These are phyloP conservation scores for Ilyonectria destructans DNA, from an alignment of 2,329 filamentous ascomycete species.

Conservation along the genomic window DNA sequence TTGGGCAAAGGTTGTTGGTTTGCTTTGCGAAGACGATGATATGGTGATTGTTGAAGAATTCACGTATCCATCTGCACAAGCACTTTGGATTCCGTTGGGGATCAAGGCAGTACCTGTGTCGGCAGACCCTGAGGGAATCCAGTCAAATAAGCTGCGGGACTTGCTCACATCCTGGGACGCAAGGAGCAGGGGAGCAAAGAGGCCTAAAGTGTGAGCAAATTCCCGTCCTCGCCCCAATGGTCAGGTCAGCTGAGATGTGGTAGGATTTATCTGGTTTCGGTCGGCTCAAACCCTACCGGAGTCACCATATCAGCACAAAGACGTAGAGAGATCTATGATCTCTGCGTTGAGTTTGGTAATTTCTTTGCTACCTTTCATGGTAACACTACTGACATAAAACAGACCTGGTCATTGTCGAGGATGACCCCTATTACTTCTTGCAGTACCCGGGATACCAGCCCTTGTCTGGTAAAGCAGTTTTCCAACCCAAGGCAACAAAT, in stretches of 20 bases:
- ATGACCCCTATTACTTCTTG: slow-evolving; percentile 49
- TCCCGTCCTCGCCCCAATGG: background rate
- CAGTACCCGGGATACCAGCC: slow-evolving; percentile 43
- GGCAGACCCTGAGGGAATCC: slow-evolving; percentile 50
- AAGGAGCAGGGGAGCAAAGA: slow-evolving; percentile 14
- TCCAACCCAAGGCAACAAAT: slow-evolving; percentile 10
- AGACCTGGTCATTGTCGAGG: slow-evolving; percentile 37
- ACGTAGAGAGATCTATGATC: slow-evolving; percentile 71
- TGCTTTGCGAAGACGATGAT: slow-evolving; percentile 51
- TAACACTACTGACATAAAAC: background rate
- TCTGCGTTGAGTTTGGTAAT: slow-evolving; percentile 52
- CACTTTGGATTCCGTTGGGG: slow-evolving; percentile 51
- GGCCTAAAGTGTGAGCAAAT: slow-evolving; percentile 38
- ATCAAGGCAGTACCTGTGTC: slow-evolving; percentile 45
- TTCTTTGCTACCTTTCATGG: background rate
- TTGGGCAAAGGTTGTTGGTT: slow-evolving; percentile 51
- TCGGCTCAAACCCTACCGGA: slow-evolving; percentile 81
- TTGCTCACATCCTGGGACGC: slow-evolving; percentile 46
- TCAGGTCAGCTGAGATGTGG: background rate
- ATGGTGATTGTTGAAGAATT: slow-evolving; percentile 51
- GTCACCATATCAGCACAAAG: slow-evolving; percentile 73
- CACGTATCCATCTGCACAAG: slow-evolving; percentile 53
- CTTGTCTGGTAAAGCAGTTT: background rate
- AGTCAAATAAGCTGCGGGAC: slow-evolving; percentile 39
- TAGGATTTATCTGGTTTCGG: slow-evolving; percentile 54